phyloP scores from a whole-genome alignment of 768 basidiomycete species.

The Trametes cubensis region DNA sequence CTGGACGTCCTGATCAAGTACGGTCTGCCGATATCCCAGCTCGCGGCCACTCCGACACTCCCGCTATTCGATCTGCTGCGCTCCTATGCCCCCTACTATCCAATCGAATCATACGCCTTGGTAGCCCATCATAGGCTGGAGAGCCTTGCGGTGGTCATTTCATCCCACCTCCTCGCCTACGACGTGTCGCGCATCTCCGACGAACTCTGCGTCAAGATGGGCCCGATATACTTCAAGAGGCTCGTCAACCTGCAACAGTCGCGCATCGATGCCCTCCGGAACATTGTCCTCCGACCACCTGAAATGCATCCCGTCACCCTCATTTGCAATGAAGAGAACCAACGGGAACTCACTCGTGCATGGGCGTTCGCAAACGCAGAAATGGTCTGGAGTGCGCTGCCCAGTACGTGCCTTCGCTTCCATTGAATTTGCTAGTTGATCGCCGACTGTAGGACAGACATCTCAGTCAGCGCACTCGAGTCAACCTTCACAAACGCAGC shows the following conservation, averaged over 20 bases:
- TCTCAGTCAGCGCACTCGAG: slow-evolving; percentile 2
- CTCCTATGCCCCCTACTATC: slow-evolving; percentile 36
- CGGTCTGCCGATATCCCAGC: slow-evolving; percentile 28
- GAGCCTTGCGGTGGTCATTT: slow-evolving; percentile 41
- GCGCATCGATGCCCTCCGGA: slow-evolving; percentile 40
- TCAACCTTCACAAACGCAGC: neutral
- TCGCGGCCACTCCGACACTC: slow-evolving; percentile 29
- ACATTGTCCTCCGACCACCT: slow-evolving; percentile 33
- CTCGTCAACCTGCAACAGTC: slow-evolving; percentile 41
- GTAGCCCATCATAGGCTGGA: slow-evolving; percentile 40
- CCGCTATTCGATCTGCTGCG: slow-evolving; percentile 39
- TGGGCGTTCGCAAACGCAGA: slow-evolving; percentile 26
- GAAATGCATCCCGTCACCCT: slow-evolving; percentile 27
- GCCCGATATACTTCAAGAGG: slow-evolving; percentile 43
- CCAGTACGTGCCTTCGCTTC: neutral
- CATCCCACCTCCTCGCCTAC: slow-evolving; percentile 41
- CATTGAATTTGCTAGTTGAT: too few relatives aligned
- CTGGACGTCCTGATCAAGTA: slow-evolving; percentile 30
- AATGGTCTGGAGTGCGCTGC: slow-evolving; percentile 2
- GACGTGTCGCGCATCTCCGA: slow-evolving; percentile 41
- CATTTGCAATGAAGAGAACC: slow-evolving; percentile 22
- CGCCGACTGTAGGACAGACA: neutral
- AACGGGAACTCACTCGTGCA: slow-evolving; percentile 28
- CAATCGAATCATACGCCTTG: slow-evolving; percentile 45
- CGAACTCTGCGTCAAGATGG: slow-evolving; percentile 40